phyloP scores from a whole-genome alignment of 352 stramenopile species.

The Thalassiosira hispida region DNA sequence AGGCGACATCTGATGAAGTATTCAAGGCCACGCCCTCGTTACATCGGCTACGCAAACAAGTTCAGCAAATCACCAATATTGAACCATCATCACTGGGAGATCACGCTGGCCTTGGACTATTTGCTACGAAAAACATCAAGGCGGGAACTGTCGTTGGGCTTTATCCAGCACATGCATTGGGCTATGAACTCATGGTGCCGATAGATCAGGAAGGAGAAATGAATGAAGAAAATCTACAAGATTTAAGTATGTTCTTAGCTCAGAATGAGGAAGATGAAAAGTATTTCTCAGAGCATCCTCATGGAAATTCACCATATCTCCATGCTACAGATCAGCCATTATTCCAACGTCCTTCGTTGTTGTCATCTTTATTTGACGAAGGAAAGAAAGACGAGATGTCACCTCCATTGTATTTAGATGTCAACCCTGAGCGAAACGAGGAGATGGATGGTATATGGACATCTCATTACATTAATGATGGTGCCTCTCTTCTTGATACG shows the following conservation, averaged over 20 bases:
- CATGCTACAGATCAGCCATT: conserved; percentile 59
- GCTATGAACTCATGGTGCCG: conserved; percentile 30
- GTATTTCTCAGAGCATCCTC: conserved; percentile 42
- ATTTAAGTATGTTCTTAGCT: conserved; percentile 35
- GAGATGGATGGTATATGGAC: conserved; percentile 49
- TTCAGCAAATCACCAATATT: conserved; percentile 33
- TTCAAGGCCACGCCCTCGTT: conserved; percentile 34
- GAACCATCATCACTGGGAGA: conserved; percentile 38
- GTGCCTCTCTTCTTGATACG: conserved; percentile 38
- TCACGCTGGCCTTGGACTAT: conserved; percentile 32
- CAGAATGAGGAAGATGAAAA: conserved; percentile 32
- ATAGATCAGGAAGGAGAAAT: conserved; percentile 5
- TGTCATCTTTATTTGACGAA: conserved; percentile 32
- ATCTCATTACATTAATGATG: conserved; percentile 67
- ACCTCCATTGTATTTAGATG: conserved; percentile 56
- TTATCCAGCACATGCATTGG: conserved; percentile 46
- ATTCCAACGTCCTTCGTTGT: conserved; percentile 40
- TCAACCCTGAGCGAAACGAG: conserved; percentile 52
- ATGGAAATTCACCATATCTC: conserved; percentile 54
- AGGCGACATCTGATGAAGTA: conserved; percentile 32
- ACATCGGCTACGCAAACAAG: conserved; percentile 26
- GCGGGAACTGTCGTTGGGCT: conserved; percentile 35
- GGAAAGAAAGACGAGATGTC: conserved; percentile 8
- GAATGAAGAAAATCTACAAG: conserved; percentile 18
- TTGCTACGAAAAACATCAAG: conserved; percentile 53